phyloP scores from a whole-genome alignment of 2,329 filamentous ascomycete species.

The Dothistroma septosporum region DNA sequence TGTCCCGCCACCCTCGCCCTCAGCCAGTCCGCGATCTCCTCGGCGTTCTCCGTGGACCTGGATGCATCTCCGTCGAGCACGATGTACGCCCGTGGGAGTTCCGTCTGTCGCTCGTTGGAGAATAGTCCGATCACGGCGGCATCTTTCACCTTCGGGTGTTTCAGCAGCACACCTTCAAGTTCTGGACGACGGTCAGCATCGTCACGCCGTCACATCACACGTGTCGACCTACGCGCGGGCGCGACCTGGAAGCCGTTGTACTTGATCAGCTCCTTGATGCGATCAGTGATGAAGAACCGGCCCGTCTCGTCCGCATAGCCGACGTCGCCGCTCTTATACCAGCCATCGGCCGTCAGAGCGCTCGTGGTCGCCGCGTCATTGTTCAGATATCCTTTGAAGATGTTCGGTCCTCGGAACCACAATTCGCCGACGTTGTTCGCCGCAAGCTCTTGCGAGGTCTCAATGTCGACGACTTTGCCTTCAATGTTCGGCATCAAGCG shows the following conservation, averaged over 20 bases:
- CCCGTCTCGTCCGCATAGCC: too few relatives aligned
- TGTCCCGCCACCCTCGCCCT: slow-evolving; percentile 63
- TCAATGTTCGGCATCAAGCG: slow-evolving; percentile 39
- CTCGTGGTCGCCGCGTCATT: slow-evolving; percentile 65
- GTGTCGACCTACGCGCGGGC: slow-evolving; percentile 5
- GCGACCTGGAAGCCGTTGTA: slow-evolving; percentile 38
- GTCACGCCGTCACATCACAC: background rate
- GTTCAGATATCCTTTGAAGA: slow-evolving; percentile 69
- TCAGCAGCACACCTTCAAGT: slow-evolving; percentile 47
- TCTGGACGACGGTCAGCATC: slow-evolving; percentile 45
- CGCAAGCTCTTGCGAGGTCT: slow-evolving; percentile 28
- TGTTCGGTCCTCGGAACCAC: slow-evolving; percentile 50
- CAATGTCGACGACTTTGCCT: slow-evolving; percentile 51
- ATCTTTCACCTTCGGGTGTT: slow-evolving; percentile 46
- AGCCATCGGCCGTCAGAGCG: slow-evolving; percentile 70
- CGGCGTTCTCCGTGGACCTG: slow-evolving; percentile 13
- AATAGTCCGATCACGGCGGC: slow-evolving; percentile 47
- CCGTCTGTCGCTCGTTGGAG: slow-evolving; percentile 20
- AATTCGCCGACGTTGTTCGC: slow-evolving; percentile 43
- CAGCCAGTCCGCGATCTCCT: slow-evolving; percentile 57
- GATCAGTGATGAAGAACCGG: too few relatives aligned
- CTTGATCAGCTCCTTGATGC: slow-evolving; percentile 62
- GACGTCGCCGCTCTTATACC: slow-evolving; percentile 78
- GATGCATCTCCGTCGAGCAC: slow-evolving; percentile 6
- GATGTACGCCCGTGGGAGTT: slow-evolving; percentile 31